Evolutionary conservation across 2,329 filamentous ascomycete genomes (phyloP).

Genomic region (Grosmannia serpens): DNA sequence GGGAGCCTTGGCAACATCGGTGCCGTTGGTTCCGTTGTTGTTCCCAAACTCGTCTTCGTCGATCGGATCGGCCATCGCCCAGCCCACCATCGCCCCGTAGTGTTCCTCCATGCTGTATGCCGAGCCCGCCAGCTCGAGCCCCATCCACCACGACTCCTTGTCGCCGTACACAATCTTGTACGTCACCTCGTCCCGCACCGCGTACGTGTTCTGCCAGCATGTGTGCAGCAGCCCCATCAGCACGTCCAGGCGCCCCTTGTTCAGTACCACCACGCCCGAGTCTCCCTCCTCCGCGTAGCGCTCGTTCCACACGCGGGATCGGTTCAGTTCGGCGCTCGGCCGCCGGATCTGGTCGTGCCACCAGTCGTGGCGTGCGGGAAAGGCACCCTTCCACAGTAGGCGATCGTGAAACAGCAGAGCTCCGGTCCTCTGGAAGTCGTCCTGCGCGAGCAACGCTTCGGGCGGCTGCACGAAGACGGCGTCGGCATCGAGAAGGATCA

Average conservation of each 20-base stretch:
- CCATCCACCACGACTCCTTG: conserved; percentile 6
- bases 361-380: conserved; percentile 1
- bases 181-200: conserved; percentile 2
- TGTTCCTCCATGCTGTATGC: neutral
- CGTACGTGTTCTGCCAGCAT: conserved; percentile 4
- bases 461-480: conserved; percentile 3
- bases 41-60: neutral
- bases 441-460: neutral
- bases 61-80: neutral
- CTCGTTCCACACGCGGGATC: conserved; percentile 1
- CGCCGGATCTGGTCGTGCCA: conserved; percentile 4
- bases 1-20: neutral
- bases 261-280: conserved; percentile 1
- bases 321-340: neutral
- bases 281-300: conserved; percentile 2
- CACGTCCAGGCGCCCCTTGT: conserved; percentile 2
- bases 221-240: conserved; percentile 2
- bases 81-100: conserved; percentile 4
- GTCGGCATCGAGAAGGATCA: conserved; percentile 4
- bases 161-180: conserved; percentile 3
- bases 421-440: neutral
- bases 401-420: conserved; percentile 3
- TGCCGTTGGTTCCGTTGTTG: neutral
- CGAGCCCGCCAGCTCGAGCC: conserved; percentile 1
- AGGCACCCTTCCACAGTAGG: conserved; percentile 1